A percentile compares a stretch with the other conserved stretches of the same genome.
Evolutionary conservation across 2,329 filamentous ascomycete species (phyloP).

Genomic region (Pyricularia sp.): DNA sequence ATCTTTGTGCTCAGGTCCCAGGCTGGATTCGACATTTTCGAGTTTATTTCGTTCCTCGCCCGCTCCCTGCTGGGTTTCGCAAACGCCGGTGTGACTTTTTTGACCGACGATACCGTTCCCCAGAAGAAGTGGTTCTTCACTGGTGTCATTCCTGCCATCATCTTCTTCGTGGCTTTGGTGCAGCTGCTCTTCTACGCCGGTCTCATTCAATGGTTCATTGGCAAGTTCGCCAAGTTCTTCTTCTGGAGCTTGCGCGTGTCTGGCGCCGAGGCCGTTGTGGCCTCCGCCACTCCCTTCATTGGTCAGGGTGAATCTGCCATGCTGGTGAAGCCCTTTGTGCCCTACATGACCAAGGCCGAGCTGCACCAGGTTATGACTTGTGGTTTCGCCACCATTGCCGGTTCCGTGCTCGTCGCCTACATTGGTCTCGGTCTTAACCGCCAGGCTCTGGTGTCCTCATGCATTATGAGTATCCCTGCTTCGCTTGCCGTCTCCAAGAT

Average conservation of each 20-base stretch:
- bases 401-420: slow-evolving; percentile 78
- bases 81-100: slow-evolving; percentile 60
- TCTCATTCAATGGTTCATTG: slow-evolving; percentile 80
- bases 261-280: slow-evolving; percentile 87
- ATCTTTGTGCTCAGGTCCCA: slow-evolving; percentile 77
- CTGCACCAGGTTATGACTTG: slow-evolving; percentile 89
- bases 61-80: slow-evolving; percentile 69
- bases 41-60: slow-evolving; percentile 72
- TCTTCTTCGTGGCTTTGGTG: slow-evolving; percentile 93
- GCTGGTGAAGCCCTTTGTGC: slow-evolving; percentile 79
- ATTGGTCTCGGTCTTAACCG: slow-evolving; percentile 75
- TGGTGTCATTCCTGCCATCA: slow-evolving; percentile 77
- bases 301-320: slow-evolving; percentile 91
- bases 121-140: slow-evolving; percentile 59
- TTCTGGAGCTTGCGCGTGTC: slow-evolving; percentile 84
- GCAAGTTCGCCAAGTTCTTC: slow-evolving; percentile 82
- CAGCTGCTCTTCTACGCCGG: slow-evolving; percentile 77
- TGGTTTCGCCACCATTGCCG: slow-evolving; percentile 87
- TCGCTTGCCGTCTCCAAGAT: slow-evolving; percentile 85
- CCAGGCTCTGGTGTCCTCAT: slow-evolving; percentile 80
- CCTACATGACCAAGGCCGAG: slow-evolving; percentile 78
- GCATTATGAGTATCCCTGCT: slow-evolving; percentile 92
- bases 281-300: slow-evolving; percentile 86
- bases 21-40: slow-evolving; percentile 82
- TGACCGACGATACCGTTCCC: slow-evolving; percentile 38